Conservation (phyloP, 1,139 yeast species). For the Kodamaea fungicola region DNA sequence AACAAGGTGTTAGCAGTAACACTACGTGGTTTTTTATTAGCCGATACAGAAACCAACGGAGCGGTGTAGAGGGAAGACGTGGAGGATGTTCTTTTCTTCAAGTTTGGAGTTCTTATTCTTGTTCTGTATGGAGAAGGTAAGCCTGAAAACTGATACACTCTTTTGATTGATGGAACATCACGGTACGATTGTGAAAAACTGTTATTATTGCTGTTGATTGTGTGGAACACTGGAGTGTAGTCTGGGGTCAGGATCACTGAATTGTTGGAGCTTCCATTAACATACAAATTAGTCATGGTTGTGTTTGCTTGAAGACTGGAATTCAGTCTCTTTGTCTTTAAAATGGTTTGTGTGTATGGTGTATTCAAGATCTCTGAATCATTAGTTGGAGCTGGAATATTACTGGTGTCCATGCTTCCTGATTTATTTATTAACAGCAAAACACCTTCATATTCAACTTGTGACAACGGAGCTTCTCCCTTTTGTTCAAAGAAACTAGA, state of each 20-base stretch:
- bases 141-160: slow-evolving; percentile 61
- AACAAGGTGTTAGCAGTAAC: slow-evolving; percentile 65
- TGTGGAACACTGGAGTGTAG: slow-evolving; percentile 38
- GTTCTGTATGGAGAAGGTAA: slow-evolving; percentile 66
- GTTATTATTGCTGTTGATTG: slow-evolving; percentile 21
- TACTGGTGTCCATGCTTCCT: not conserved
- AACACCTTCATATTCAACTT: slow-evolving; percentile 83
- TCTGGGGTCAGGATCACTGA: slow-evolving; percentile 33
- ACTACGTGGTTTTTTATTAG: slow-evolving; percentile 38
- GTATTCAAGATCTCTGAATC: slow-evolving; percentile 12
- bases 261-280: slow-evolving; percentile 7
- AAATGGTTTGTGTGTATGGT: slow-evolving; percentile 21
- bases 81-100: slow-evolving; percentile 4
- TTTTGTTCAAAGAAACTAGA: slow-evolving; percentile 71
- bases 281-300: slow-evolving; percentile 9
- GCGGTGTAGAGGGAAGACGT: slow-evolving; percentile 1
- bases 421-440: slow-evolving; percentile 41
- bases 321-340: slow-evolving; percentile 8
- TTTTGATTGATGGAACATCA: slow-evolving; percentile 34
- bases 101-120: slow-evolving; percentile 35
- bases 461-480: slow-evolving; percentile 73
- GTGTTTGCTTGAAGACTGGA: slow-evolving; percentile 2
- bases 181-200: slow-evolving; percentile 18
- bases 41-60: not conserved
- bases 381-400: not conserved